Conservation (phyloP, 805 yeast genomes). For the Wickerhamomyces bisporus region DNA sequence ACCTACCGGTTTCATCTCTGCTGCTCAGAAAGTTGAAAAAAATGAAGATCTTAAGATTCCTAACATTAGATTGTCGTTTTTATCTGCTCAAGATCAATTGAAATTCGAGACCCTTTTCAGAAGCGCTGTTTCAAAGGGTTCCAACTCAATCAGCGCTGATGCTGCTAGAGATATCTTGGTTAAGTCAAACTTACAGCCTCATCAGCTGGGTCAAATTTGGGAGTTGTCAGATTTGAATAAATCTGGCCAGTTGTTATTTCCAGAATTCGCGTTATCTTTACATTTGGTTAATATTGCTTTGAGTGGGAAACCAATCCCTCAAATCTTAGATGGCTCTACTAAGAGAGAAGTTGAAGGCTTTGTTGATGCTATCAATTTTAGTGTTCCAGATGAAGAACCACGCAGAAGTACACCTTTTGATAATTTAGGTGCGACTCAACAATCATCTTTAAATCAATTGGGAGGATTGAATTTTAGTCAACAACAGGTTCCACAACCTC, state of each 20-base stretch:
- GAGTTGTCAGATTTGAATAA: conserved; percentile 82
- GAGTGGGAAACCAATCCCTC: conserved; percentile 76
- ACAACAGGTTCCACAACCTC: conserved; percentile 15
- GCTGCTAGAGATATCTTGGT: conserved; percentile 75
- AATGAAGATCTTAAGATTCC: conserved; percentile 64
- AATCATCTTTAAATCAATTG: conserved; percentile 28
- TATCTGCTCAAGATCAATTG: conserved; percentile 79
- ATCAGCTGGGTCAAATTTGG: conserved; percentile 83
- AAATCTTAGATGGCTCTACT: conserved; percentile 63
- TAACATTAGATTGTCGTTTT: conserved; percentile 72
- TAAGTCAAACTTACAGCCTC: conserved; percentile 73
- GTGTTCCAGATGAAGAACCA: conserved; percentile 52
- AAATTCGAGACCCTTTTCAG: conserved; percentile 83
- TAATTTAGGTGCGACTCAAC: conserved; percentile 25
- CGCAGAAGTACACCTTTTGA: conserved; percentile 37
- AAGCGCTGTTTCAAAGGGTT: conserved; percentile 58
- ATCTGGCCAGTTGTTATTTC: conserved; percentile 81
- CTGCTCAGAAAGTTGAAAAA: conserved; percentile 31
- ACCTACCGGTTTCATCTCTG: conserved; percentile 35
- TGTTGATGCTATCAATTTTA: conserved; percentile 82
- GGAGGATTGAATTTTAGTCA: conserved; percentile 29
- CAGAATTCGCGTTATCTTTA: conserved; percentile 90
- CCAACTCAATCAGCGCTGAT: conserved; percentile 54
- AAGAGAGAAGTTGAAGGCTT: conserved; percentile 82
- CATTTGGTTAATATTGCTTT: conserved; percentile 76